These are phyloP conservation scores for Sedum album DNA, from an alignment of 164 flowering plant genomes.

Conservation along the genomic window DNA sequence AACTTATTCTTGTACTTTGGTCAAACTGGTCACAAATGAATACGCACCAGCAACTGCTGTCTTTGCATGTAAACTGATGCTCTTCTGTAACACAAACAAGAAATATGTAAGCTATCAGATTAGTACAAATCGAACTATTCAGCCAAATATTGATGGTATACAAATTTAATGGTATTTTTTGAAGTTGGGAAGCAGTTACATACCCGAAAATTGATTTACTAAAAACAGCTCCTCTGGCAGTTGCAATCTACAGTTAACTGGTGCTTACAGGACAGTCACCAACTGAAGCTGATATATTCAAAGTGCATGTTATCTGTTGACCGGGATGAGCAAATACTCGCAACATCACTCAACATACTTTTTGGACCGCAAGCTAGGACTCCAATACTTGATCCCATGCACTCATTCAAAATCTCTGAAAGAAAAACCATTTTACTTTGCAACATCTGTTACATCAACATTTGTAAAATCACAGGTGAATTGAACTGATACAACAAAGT, in stretches of 20 bases:
- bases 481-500: background rate
- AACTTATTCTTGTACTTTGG: no score
- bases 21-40: no score
- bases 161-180: background rate
- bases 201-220: background rate
- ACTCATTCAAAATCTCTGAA: conserved; percentile 26
- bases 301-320: conserved; percentile 38
- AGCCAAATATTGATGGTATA: no score
- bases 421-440: background rate
- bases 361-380: conserved; percentile 54
- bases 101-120: no score
- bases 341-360: conserved; percentile 45
- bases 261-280: conserved; percentile 25
- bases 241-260: background rate
- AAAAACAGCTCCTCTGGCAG: background rate
- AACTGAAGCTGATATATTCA: conserved; percentile 55
- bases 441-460: no score
- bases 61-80: no score
- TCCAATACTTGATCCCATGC: conserved; percentile 37
- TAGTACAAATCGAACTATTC: no score
- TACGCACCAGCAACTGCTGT: no score
- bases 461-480: background rate
- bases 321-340: conserved; percentile 42
- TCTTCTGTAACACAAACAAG: no score
- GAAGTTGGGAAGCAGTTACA: background rate